Evolutionary conservation across 768 basidiomycete species (phyloP).

Genomic region (Gymnopilus junonius): DNA sequence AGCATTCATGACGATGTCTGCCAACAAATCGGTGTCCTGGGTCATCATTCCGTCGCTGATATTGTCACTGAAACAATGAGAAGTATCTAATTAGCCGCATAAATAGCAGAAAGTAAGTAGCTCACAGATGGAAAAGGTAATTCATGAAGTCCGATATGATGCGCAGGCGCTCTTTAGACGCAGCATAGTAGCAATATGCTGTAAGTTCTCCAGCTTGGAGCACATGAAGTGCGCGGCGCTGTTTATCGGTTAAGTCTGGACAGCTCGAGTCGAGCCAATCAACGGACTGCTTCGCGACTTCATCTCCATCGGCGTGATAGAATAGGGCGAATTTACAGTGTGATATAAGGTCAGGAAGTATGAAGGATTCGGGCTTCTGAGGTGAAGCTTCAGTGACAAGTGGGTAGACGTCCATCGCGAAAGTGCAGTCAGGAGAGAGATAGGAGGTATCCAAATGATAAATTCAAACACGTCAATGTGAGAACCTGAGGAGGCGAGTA

Average conservation of each 20-base stretch:
- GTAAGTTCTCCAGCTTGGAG: constrained; percentile 71
- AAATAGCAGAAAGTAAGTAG: constrained; percentile 6
- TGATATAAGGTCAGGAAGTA: constrained; percentile 58
- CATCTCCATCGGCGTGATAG: constrained; percentile 50
- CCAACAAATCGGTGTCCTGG: constrained; percentile 58
- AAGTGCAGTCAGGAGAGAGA: not conserved
- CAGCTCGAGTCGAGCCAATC: constrained; percentile 54
- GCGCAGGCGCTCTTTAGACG: constrained; percentile 59
- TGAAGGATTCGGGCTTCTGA: constrained; percentile 39
- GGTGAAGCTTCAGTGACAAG: not conserved
- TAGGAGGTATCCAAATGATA: not conserved
- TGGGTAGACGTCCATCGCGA: not conserved
- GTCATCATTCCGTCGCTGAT: constrained; percentile 82
- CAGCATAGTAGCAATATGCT: constrained; percentile 64
- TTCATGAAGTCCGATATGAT: constrained; percentile 74
- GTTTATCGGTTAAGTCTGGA: constrained; percentile 47
- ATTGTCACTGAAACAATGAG: constrained; percentile 53
- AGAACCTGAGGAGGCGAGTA: not conserved
- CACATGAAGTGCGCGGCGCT: constrained; percentile 53
- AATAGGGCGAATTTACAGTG: constrained; percentile 51
- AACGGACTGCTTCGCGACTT: constrained; percentile 49
- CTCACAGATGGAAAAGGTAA: constrained; percentile 58
- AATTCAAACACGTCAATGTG: not conserved
- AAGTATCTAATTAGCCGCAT: not conserved
- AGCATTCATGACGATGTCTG: constrained; percentile 73